phyloP scores from a whole-genome alignment of 148 eudicot species.

The Camellia japonica region DNA sequence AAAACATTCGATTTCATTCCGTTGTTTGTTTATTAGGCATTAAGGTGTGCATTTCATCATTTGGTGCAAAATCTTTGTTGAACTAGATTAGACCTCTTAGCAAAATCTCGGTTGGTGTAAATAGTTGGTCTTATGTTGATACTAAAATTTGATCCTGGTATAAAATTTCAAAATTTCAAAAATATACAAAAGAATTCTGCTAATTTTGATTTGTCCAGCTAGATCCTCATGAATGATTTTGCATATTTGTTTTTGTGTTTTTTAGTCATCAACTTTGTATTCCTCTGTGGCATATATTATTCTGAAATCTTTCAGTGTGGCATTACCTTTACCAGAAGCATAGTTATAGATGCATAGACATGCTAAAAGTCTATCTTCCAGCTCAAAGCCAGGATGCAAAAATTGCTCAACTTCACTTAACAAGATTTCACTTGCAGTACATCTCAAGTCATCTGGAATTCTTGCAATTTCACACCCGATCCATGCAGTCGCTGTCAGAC shows the following conservation, averaged over 20 bases:
- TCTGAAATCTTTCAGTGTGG: not conserved
- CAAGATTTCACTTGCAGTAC: slow-evolving; percentile 46
- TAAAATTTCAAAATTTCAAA: not conserved
- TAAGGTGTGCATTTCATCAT: not conserved
- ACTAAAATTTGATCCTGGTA: not conserved
- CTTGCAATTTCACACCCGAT: slow-evolving; percentile 44
- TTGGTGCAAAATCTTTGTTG: not conserved
- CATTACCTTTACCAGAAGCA: slow-evolving; percentile 51
- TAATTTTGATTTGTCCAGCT: not conserved
- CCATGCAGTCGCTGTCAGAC: slow-evolving; percentile 50
- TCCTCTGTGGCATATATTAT: not conserved
- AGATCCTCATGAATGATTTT: not conserved
- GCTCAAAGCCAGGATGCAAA: slow-evolving; percentile 54
- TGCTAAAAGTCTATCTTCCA: slow-evolving; percentile 58
- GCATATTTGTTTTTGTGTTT: not conserved
- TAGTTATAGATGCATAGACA: slow-evolving; percentile 52
- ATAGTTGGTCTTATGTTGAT: not conserved
- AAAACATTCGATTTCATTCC: not conserved
- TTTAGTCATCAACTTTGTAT: not conserved
- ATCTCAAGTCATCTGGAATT: slow-evolving; percentile 37
- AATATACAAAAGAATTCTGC: too few species aligned
- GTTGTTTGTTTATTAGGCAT: not conserved
- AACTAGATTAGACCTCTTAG: not conserved
- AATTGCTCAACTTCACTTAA: slow-evolving; percentile 41
- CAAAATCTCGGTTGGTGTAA: not conserved